Evolutionary conservation across 2,329 filamentous ascomycete species (phyloP).

Genomic region (Aspergillus ibericus): DNA sequence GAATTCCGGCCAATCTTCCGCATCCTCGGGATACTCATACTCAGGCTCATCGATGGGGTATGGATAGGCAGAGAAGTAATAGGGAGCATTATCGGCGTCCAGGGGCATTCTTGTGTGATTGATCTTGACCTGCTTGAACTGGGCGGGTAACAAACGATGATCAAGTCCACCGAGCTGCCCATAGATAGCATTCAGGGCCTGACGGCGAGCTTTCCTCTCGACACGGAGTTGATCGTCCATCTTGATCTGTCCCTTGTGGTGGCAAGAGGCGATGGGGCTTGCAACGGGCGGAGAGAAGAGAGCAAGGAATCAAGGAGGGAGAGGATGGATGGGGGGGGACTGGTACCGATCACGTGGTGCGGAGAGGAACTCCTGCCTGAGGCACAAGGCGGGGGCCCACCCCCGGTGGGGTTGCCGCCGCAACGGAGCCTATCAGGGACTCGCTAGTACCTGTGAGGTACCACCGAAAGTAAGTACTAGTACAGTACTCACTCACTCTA

Average conservation of each 20-base stretch:
- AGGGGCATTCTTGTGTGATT: neutral
- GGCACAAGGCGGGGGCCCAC: too few relatives aligned
- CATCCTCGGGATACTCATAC: neutral
- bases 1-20: neutral
- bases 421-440: too few relatives aligned
- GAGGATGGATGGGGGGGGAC: too few relatives aligned
- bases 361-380: too few relatives aligned
- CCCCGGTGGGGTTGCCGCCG: too few relatives aligned
- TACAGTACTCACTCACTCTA: too few relatives aligned
- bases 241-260: neutral
- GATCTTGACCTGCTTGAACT: neutral
- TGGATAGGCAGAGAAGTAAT: neutral
- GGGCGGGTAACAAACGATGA: neutral
- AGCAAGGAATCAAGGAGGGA: too few relatives aligned
- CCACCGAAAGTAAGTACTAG: too few relatives aligned
- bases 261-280: neutral
- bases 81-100: neutral
- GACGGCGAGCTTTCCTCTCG: neutral
- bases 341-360: too few relatives aligned
- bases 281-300: neutral
- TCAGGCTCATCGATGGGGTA: neutral
- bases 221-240: neutral
- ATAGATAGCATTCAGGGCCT: neutral
- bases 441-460: too few relatives aligned
- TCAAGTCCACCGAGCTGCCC: neutral